phyloP scores from a whole-genome alignment of 2,329 filamentous ascomycete genomes.

The Samsoniella hepiali region DNA sequence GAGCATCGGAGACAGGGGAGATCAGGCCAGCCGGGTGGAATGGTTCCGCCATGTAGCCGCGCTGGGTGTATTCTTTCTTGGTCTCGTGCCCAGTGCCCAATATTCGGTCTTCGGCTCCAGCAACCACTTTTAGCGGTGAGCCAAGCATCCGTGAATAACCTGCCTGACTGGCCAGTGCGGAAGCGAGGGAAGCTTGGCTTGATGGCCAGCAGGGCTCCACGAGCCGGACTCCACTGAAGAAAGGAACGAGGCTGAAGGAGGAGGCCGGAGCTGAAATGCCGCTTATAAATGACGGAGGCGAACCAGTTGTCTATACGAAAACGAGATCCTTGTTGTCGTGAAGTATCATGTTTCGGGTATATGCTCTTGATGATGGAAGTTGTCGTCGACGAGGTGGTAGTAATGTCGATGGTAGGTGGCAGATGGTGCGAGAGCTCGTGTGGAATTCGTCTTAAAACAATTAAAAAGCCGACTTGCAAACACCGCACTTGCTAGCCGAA shows the following conservation, averaged over 20 bases:
- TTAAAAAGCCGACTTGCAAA: conserved; percentile 4
- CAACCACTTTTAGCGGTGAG: conserved; percentile 11
- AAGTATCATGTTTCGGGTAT: background rate
- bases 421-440: background rate
- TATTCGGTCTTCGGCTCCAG: background rate
- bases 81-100: background rate
- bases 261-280: background rate
- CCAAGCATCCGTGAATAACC: background rate
- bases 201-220: background rate
- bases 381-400: no score
- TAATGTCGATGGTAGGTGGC: background rate
- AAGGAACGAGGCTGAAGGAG: conserved; percentile 1
- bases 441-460: background rate
- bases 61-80: background rate
- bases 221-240: conserved; percentile 9
- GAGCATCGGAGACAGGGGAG: background rate
- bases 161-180: background rate
- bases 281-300: background rate
- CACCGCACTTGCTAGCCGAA: background rate
- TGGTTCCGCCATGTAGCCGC: background rate
- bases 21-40: conserved; percentile 9
- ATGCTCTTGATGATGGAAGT: background rate
- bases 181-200: background rate
- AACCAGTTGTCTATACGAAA: background rate
- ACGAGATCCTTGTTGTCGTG: background rate